Evolutionary conservation across 2,329 filamentous ascomycete species (phyloP).

Genomic region (Colletotrichum graminicola): DNA sequence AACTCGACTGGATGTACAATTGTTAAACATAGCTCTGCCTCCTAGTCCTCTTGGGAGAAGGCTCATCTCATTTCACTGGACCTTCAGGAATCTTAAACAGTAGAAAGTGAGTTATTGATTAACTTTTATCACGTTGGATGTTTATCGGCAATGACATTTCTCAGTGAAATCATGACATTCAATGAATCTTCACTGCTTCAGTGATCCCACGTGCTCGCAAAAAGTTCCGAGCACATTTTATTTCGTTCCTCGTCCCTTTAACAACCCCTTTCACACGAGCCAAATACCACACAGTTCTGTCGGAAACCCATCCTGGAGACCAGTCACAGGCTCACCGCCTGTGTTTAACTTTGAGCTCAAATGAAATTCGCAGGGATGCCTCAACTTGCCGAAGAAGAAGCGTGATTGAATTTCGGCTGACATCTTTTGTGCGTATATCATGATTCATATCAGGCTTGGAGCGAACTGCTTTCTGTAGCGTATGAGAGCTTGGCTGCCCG

Average conservation of each 20-base stretch:
- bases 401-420: not conserved
- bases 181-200: too few species aligned
- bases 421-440: not conserved
- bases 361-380: not conserved
- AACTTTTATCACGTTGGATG: too few species aligned
- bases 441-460: not conserved
- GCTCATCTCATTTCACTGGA: too few species aligned
- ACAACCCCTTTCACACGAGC: not conserved
- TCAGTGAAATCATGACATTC: too few species aligned
- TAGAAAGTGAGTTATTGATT: too few species aligned
- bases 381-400: not conserved
- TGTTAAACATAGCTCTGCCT: too few species aligned
- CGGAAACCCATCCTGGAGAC: not conserved
- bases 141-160: too few species aligned
- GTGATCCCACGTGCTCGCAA: not conserved
- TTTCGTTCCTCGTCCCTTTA: not conserved
- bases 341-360: not conserved
- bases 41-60: too few species aligned
- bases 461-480: not conserved
- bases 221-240: not conserved
- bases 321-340: not conserved
- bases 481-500: not conserved
- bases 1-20: too few species aligned
- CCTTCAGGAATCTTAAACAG: too few species aligned
- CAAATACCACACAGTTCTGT: not conserved